Evolutionary conservation across 768 basidiomycete species (phyloP).

Genomic region (Suillus occidentalis): DNA sequence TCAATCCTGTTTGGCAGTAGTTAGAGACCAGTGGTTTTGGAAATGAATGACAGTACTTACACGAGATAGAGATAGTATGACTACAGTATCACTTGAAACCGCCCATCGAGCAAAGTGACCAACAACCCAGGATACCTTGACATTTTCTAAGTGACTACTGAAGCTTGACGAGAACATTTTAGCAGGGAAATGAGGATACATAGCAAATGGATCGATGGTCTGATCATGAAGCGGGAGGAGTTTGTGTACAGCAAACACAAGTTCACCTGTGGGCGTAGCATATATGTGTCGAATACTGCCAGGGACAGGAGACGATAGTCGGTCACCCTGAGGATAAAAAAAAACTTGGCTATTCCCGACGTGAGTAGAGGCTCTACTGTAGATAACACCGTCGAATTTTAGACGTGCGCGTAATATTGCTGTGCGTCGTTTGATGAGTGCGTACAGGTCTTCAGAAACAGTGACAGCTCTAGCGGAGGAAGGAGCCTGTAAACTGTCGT

Average conservation of each 20-base stretch:
- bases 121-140: slow-evolving; percentile 6
- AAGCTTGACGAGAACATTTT: neutral
- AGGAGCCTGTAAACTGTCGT: neutral
- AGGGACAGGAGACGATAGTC: neutral
- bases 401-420: neutral
- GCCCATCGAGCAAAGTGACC: neutral
- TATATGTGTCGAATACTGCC: neutral
- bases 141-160: neutral
- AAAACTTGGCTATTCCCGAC: neutral
- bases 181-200: neutral
- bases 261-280: neutral
- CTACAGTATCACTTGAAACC: neutral
- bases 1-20: neutral
- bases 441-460: neutral
- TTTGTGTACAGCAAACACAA: slow-evolving; percentile 10
- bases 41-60: neutral
- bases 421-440: neutral
- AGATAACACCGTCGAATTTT: neutral
- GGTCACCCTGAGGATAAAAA: neutral
- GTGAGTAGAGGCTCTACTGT: neutral
- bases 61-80: neutral
- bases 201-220: neutral
- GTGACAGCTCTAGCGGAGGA: neutral
- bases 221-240: neutral
- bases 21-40: neutral